These are phyloP conservation scores for apple (Malus domestica) DNA, from an alignment of 306 rosid species.

Conservation along the genomic window ASM211411v1 NC_041790.1:8501501-8502000, in stretches of 20 bases:
- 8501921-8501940: constrained; percentile 65
- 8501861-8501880: background rate
- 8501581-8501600: constrained; percentile 72
- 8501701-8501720: constrained; percentile 43
- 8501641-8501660: constrained; percentile 48
- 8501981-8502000: constrained; percentile 83
- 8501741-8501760: constrained; percentile 56
- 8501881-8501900: background rate
- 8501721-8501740: constrained; percentile 45
- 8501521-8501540: background rate
- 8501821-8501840: background rate
- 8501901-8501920: constrained; percentile 73
- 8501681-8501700: constrained; percentile 18
- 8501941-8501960: constrained; percentile 73
- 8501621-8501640: constrained; percentile 42
- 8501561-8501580: constrained; percentile 77
- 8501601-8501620: constrained; percentile 53
- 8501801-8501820: background rate
- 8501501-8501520: background rate
- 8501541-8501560: constrained; percentile 30
- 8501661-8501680: constrained; percentile 59
- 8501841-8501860: background rate
- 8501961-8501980: constrained; percentile 62
- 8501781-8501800: constrained; percentile 86
- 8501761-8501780: constrained; percentile 46